A percentile compares a stretch with the other conserved stretches of the same genome.
Evolutionary conservation across 257 asterid genomes (phyloP).

Genomic region (Capsicum baccatum): DNA sequence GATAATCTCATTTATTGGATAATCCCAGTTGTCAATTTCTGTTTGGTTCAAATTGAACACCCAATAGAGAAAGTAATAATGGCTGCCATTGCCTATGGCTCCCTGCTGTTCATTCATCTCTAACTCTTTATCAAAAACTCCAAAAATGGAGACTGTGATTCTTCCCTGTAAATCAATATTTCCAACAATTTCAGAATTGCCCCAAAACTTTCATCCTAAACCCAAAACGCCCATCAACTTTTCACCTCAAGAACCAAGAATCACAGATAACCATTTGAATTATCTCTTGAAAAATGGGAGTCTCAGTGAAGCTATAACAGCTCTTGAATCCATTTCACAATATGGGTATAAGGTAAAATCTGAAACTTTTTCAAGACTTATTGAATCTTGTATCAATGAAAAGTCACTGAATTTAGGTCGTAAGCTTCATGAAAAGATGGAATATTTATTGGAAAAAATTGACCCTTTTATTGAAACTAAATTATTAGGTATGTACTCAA

Average conservation of each 20-base stretch:
- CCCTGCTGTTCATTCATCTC: slow-evolving; percentile 14
- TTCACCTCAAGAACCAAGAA: slow-evolving; percentile 26
- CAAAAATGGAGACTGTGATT: slow-evolving; percentile 61
- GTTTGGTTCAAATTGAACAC: background rate
- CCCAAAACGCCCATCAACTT: slow-evolving; percentile 28
- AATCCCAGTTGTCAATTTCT: slow-evolving; percentile 20
- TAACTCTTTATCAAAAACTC: background rate
- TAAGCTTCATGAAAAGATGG: slow-evolving; percentile 50
- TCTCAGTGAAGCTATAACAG: slow-evolving; percentile 59
- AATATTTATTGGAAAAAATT: slow-evolving; percentile 39
- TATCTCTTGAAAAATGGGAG: slow-evolving; percentile 67
- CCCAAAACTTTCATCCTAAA: slow-evolving; percentile 33
- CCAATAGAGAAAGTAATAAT: background rate
- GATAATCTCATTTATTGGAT: background rate
- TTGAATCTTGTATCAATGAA: slow-evolving; percentile 60
- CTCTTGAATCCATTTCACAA: slow-evolving; percentile 45
- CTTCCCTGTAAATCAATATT: slow-evolving; percentile 57
- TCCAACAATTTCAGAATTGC: slow-evolving; percentile 41
- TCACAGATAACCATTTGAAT: slow-evolving; percentile 56
- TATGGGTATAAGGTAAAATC: slow-evolving; percentile 53
- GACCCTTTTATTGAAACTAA: slow-evolving; percentile 64
- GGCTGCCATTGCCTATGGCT: slow-evolving; percentile 26
- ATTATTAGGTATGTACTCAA: slow-evolving; percentile 64
- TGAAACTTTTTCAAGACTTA: slow-evolving; percentile 58
- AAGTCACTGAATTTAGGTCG: slow-evolving; percentile 57